Evolutionary conservation across 1,139 yeast genomes (phyloP).

Genomic region (Protomyces inundatus): DNA sequence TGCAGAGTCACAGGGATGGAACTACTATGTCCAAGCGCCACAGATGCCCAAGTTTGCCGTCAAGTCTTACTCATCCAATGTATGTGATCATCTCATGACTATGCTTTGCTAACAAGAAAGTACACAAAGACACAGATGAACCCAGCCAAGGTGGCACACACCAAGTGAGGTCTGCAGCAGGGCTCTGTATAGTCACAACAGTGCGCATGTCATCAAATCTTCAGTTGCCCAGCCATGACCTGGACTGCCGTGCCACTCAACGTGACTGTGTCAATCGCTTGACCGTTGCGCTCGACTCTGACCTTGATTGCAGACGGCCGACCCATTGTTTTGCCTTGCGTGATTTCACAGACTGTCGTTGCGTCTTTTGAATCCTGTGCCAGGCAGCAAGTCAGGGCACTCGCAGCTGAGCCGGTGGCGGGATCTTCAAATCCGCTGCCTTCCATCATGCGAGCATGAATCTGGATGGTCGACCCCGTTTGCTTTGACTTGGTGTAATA

Average conservation of each 20-base stretch:
- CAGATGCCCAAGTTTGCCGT: constrained; percentile 65
- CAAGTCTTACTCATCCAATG: constrained; percentile 70
- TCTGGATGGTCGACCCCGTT: neutral
- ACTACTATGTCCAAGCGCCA: constrained; percentile 76
- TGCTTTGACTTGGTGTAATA: constrained; percentile 1
- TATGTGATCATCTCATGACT: neutral
- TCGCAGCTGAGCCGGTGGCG: constrained; percentile 19
- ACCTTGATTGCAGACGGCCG: constrained; percentile 10
- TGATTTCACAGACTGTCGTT: neutral
- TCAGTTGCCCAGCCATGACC: constrained; percentile 7
- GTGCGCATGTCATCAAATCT: neutral
- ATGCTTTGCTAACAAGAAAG: neutral
- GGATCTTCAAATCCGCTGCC: constrained; percentile 10
- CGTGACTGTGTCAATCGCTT: neutral
- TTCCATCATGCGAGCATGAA: neutral
- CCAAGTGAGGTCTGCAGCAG: neutral
- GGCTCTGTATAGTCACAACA: too few relatives aligned
- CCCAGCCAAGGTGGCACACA: constrained; percentile 22
- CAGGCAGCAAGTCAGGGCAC: constrained; percentile 5
- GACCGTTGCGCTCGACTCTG: neutral
- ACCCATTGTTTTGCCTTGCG: constrained; percentile 17
- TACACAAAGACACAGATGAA: constrained; percentile 22
- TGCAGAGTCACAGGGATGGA: constrained; percentile 85
- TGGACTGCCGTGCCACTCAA: constrained; percentile 11
- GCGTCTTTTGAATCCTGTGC: neutral